phyloP scores from a whole-genome alignment of 108 stramenopile genomes.

The Hondaea fermentalgiana region DNA sequence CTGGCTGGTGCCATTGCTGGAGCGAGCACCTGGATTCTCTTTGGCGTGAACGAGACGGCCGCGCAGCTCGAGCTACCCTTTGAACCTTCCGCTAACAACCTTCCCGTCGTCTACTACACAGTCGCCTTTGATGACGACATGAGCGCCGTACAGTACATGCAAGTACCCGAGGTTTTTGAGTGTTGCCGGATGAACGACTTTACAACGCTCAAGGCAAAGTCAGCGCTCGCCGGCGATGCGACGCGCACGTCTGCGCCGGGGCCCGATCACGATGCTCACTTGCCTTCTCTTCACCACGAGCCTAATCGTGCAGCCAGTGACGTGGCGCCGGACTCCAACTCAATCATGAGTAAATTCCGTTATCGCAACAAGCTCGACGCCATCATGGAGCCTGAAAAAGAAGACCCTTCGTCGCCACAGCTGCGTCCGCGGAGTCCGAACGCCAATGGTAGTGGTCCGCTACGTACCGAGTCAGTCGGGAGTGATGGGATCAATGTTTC shows the following conservation, averaged over 20 bases:
- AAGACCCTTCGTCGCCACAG: background rate
- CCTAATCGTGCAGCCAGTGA: no score
- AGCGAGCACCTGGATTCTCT: background rate
- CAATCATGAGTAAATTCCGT: background rate
- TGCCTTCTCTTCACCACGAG: no score
- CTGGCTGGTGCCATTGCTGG: background rate
- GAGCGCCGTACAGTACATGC: background rate
- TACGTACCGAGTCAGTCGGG: background rate
- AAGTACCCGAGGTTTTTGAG: background rate
- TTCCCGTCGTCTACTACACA: background rate
- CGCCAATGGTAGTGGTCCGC: background rate
- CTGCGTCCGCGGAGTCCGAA: no score
- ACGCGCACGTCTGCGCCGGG: background rate
- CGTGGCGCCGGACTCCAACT: no score
- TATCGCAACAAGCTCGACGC: background rate
- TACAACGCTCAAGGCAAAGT: background rate
- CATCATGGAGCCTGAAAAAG: background rate
- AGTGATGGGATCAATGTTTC: background rate
- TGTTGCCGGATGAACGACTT: background rate
- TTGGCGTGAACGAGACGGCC: background rate
- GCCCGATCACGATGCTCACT: no score
- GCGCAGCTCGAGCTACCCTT: background rate
- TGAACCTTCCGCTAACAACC: background rate
- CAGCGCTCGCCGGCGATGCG: background rate
- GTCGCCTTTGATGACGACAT: slow-evolving; percentile 5